A percentile compares a stretch with the other conserved stretches of the same genome.
phyloP scores from a whole-genome alignment of 2,329 filamentous ascomycete genomes.

The Penicillium sp. region DNA sequence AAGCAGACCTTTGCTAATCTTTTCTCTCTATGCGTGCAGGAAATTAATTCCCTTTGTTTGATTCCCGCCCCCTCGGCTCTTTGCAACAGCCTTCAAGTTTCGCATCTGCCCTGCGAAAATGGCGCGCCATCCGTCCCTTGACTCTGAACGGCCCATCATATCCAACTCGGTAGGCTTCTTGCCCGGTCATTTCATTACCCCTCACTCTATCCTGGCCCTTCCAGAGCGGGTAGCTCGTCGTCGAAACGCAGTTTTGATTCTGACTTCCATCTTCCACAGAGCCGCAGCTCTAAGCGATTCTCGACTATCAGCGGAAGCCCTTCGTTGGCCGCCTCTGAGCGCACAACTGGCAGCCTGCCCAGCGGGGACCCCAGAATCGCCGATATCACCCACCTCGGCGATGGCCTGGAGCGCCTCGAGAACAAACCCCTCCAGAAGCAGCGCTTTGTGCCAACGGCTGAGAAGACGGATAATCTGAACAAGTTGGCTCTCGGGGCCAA shows the following conservation, averaged over 20 bases:
- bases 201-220: background rate
- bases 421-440: conserved; percentile 82
- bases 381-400: conserved; percentile 72
- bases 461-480: conserved; percentile 77
- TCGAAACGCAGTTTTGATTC: conserved; percentile 4
- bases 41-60: too few relatives aligned
- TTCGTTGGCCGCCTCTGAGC: conserved; percentile 48
- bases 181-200: conserved; percentile 3
- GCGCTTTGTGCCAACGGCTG: conserved; percentile 72
- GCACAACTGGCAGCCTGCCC: conserved; percentile 41
- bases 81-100: too few relatives aligned
- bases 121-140: conserved; percentile 47
- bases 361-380: conserved; percentile 53
- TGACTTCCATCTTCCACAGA: conserved; percentile 32
- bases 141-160: conserved; percentile 57
- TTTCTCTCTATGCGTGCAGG: background rate
- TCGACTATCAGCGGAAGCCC: conserved; percentile 52
- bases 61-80: too few relatives aligned
- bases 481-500: conserved; percentile 88
- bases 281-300: conserved; percentile 53
- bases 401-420: conserved; percentile 80
- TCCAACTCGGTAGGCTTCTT: conserved; percentile 47
- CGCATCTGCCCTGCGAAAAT: too few relatives aligned
- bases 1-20: background rate
- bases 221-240: background rate